Evolutionary conservation across 1,284 basidiomycete species (phyloP).

Genomic region (Neonothopanus nambi): DNA sequence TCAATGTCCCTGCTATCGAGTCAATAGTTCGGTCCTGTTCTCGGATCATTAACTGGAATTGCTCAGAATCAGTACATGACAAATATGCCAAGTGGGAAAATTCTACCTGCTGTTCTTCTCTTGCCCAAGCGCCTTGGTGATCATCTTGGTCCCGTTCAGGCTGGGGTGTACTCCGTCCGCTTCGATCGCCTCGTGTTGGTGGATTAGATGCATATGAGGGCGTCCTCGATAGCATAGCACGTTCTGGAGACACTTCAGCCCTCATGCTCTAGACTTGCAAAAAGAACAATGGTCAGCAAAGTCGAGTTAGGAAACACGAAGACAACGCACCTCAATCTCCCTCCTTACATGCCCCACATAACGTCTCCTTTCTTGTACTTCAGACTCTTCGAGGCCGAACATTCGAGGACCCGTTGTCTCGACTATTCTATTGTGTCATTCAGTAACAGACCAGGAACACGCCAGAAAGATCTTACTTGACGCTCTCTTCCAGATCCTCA

Average conservation of each 20-base stretch:
- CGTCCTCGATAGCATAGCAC: slow-evolving; percentile 5
- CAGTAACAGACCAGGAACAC: not conserved
- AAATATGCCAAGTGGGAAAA: not conserved
- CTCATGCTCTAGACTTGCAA: slow-evolving; percentile 68
- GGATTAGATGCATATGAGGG: slow-evolving; percentile 13
- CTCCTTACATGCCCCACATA: slow-evolving; percentile 75
- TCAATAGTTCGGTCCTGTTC: slow-evolving; percentile 87
- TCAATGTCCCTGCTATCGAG: slow-evolving; percentile 81
- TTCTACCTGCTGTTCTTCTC: slow-evolving; percentile 78
- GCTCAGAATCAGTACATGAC: not conserved
- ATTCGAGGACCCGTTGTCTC: slow-evolving; percentile 80
- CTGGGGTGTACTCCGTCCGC: slow-evolving; percentile 18
- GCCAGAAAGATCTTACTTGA: slow-evolving; percentile 51
- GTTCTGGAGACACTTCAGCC: slow-evolving; percentile 44
- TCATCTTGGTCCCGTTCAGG: slow-evolving; percentile 34
- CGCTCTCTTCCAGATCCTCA: slow-evolving; percentile 87
- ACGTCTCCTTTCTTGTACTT: slow-evolving; percentile 69
- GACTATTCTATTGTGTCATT: slow-evolving; percentile 59
- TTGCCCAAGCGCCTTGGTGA: slow-evolving; percentile 76
- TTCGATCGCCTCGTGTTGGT: slow-evolving; percentile 6
- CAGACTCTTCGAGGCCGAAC: slow-evolving; percentile 76
- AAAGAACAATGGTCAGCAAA: slow-evolving; percentile 24
- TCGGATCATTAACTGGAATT: slow-evolving; percentile 71
- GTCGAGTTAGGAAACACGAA: slow-evolving; percentile 13
- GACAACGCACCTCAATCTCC: slow-evolving; percentile 73